These are phyloP conservation scores for Parasitella parasitica DNA, from an alignment of 371 early-diverging fungal species.

Conservation along the genomic window DNA sequence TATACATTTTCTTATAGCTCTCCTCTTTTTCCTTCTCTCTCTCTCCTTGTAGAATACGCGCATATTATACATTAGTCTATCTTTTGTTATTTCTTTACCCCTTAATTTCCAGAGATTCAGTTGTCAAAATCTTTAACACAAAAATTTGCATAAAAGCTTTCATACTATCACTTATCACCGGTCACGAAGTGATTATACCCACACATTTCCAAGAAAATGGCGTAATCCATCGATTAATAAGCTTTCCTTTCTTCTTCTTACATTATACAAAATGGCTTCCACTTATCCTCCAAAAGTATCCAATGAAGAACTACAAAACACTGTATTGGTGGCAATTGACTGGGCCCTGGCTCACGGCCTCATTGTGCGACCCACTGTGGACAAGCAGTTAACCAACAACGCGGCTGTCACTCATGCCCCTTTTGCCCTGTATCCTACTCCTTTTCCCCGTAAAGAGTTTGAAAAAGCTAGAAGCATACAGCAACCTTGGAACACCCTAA, in stretches of 20 bases:
- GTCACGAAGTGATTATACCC: background rate
- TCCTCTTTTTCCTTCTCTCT: background rate
- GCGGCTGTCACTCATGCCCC: conserved; percentile 78
- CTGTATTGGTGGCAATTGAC: conserved; percentile 67
- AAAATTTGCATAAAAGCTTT: background rate
- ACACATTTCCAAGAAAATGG: background rate
- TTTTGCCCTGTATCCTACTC: conserved; percentile 85
- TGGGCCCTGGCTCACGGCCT: conserved; percentile 82
- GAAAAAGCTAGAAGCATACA: conserved; percentile 77
- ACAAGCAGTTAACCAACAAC: conserved; percentile 33
- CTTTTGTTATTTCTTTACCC: background rate
- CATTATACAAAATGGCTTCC: conserved; percentile 10
- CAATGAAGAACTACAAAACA: conserved; percentile 14
- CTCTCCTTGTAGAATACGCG: background rate
- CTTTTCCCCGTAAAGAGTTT: conserved; percentile 77
- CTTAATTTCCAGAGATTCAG: background rate
- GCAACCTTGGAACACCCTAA: conserved; percentile 79
- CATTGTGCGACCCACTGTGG: conserved; percentile 61
- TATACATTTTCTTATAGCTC: background rate
- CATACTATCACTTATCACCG: too few species aligned
- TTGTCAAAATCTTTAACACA: background rate
- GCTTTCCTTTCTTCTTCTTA: conserved; percentile 10
- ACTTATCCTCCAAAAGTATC: conserved; percentile 24
- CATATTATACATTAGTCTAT: background rate
- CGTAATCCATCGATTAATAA: conserved; percentile 20